phyloP scores from a whole-genome alignment of 768 basidiomycete species.

The Pisolithus tinctorius region DNA sequence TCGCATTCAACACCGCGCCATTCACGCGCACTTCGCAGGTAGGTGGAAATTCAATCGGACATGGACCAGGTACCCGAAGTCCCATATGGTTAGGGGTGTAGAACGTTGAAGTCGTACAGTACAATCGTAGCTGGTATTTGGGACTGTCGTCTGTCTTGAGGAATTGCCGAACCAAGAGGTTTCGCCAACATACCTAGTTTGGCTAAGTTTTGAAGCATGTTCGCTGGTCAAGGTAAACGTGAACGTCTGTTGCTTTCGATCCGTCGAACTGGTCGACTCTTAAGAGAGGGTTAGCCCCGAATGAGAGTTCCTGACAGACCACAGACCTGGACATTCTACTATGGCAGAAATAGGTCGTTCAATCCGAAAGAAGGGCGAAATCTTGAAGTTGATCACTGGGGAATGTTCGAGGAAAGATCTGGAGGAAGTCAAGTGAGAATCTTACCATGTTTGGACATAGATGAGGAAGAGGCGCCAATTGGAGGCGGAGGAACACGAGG shows the following conservation, averaged over 20 bases:
- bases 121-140: constrained; percentile 76
- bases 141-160: constrained; percentile 34
- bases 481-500: constrained; percentile 40
- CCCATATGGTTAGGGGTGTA: constrained; percentile 43
- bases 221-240: constrained; percentile 62
- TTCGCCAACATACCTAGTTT: constrained; percentile 40
- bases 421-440: constrained; percentile 8
- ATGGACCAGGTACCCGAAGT: constrained; percentile 51
- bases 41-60: constrained; percentile 85
- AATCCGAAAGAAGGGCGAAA: constrained; percentile 69
- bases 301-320: neutral
- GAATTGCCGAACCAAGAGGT: neutral
- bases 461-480: constrained; percentile 29
- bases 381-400: constrained; percentile 67
- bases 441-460: constrained; percentile 23
- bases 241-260: constrained; percentile 60
- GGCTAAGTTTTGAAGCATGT: constrained; percentile 53
- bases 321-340: constrained; percentile 72
- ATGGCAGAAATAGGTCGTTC: constrained; percentile 60
- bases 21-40: constrained; percentile 91
- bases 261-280: constrained; percentile 77
- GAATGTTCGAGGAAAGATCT: constrained; percentile 8
- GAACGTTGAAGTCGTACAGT: constrained; percentile 81
- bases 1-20: constrained; percentile 56
- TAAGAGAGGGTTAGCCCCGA: constrained; percentile 2